Evolutionary conservation across 1,284 basidiomycete species (phyloP).

Genomic region (Pulveroboletus sp.): DNA sequence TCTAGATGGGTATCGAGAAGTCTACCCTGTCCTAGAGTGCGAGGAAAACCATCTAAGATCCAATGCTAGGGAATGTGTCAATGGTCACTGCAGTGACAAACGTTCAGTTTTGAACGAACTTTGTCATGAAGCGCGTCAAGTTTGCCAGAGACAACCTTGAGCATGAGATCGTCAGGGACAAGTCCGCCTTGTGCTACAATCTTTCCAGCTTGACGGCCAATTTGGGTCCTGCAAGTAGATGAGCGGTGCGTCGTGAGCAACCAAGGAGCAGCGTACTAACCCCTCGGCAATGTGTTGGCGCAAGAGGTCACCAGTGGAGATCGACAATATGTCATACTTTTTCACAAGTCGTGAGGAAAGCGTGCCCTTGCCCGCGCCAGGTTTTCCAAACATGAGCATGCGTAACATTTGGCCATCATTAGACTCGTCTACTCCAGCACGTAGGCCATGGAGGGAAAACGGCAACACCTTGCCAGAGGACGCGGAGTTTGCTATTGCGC

Average conservation of each 20-base stretch:
- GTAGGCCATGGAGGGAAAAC: constrained; percentile 50
- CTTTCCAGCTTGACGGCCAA: constrained; percentile 71
- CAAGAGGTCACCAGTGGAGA: constrained; percentile 82
- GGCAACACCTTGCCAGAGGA: constrained; percentile 48
- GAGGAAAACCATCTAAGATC: constrained; percentile 96
- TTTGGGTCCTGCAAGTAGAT: constrained; percentile 51
- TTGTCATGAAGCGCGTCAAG: constrained; percentile 67
- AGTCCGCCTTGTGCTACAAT: constrained; percentile 77
- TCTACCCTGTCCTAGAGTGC: constrained; percentile 87
- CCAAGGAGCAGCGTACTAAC: constrained; percentile 31
- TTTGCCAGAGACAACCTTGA: constrained; percentile 72
- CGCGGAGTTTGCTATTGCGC: constrained; percentile 44
- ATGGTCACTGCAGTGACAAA: not conserved
- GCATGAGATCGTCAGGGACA: constrained; percentile 76
- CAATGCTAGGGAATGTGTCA: constrained; percentile 58
- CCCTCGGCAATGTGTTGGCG: constrained; percentile 75
- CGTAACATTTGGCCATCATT: constrained; percentile 51
- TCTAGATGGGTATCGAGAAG: constrained; percentile 77
- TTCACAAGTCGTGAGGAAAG: constrained; percentile 69
- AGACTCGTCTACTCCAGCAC: constrained; percentile 38
- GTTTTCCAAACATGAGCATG: constrained; percentile 84
- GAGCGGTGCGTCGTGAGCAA: not conserved
- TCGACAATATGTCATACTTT: constrained; percentile 72
- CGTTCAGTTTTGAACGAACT: constrained; percentile 40
- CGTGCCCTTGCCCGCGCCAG: constrained; percentile 80